Base-by-base conservation (phyloP, 257 asterid genomes). In the Penstemon eatonii region DNA sequence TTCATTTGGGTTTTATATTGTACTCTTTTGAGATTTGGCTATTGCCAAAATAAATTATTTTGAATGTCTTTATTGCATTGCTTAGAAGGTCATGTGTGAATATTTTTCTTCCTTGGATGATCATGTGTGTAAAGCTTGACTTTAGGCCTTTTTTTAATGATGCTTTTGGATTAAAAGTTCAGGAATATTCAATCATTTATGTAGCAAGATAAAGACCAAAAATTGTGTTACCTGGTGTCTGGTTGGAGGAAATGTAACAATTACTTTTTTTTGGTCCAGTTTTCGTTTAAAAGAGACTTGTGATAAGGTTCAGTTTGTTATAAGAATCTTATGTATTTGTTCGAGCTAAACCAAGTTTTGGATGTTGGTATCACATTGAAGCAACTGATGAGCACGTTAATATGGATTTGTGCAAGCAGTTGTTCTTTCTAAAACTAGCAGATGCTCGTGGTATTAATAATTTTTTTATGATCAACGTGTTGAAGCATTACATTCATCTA, bases 101-200 rank as follows among this genome's bases (percentile, higher is more conserved):
- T 39, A 37, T 40, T 1, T 69, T 5, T 59, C 43, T 11, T 58
- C 9, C 19, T 44, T 18, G 42, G 56, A 53, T 61, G 41, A 51
- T 41, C 47, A 19, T 52, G 25, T 25, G 40, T 68, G 40, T 72
- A 37, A 51, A 68, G 53, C 51, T 59, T 44, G 58, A 41, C 8
- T n/a, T 15, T 42, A 5, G 25, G 12, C 45, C 43, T 15, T 42
- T 19, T 49, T 36, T n/a, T 71, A 49, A 42, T 15, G 8, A 39
- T 50, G 11, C 6, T 12, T 25, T 49, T 67, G 49, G 46, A 52
- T 10, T 36, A 18, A 13, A 44, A 38, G 47, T 47, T 41, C 36
- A 40, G 43, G 12, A 45, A 6, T 7, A 15, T 7, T 66, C 51
- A 40, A 65, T 39, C 3, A 10, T 53, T 42, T 25, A 25, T 25